Evolutionary conservation across 2,329 filamentous ascomycete species (phyloP).

Genomic region (Cryphonectria carpinicola): DNA sequence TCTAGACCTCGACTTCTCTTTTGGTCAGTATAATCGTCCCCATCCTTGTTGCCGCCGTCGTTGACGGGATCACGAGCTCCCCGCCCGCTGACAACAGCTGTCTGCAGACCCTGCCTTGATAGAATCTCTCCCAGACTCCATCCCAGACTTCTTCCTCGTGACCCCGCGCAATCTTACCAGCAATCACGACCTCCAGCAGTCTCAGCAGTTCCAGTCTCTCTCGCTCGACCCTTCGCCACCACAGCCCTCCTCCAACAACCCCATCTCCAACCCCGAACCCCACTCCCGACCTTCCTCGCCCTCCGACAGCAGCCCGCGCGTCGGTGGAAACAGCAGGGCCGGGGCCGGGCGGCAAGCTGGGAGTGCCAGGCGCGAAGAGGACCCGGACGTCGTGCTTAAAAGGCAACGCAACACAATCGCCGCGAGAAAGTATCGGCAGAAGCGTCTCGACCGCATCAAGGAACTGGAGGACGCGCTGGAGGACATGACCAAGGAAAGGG

Average conservation of each 20-base stretch:
- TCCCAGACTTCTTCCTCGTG: constrained; percentile 29
- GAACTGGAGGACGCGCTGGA: constrained; percentile 59
- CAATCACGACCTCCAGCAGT: constrained; percentile 9
- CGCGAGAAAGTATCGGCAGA: constrained; percentile 66
- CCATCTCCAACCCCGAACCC: neutral
- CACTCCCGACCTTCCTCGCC: constrained; percentile 22
- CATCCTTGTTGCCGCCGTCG: no score
- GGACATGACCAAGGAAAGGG: constrained; percentile 56
- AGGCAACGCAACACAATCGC: constrained; percentile 66
- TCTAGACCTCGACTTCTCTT: constrained; percentile 24
- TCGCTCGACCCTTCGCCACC: constrained; percentile 13
- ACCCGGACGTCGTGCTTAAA: constrained; percentile 44
- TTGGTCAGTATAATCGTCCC: constrained; percentile 12
- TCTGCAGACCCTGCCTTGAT: constrained; percentile 26
- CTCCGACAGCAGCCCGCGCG: constrained; percentile 19
- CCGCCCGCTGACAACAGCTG: neutral
- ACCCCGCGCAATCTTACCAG: constrained; percentile 11
- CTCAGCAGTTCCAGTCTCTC: constrained; percentile 15
- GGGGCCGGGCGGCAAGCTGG: constrained; percentile 19
- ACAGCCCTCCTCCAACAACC: neutral
- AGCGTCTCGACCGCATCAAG: constrained; percentile 62
- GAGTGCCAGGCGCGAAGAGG: constrained; percentile 27
- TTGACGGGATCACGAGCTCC: neutral
- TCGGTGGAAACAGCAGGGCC: constrained; percentile 6
- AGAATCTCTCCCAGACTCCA: constrained; percentile 27